Evolutionary conservation across 2,329 filamentous ascomycete genomes (phyloP).

Genomic region (Shiraia sp.): DNA sequence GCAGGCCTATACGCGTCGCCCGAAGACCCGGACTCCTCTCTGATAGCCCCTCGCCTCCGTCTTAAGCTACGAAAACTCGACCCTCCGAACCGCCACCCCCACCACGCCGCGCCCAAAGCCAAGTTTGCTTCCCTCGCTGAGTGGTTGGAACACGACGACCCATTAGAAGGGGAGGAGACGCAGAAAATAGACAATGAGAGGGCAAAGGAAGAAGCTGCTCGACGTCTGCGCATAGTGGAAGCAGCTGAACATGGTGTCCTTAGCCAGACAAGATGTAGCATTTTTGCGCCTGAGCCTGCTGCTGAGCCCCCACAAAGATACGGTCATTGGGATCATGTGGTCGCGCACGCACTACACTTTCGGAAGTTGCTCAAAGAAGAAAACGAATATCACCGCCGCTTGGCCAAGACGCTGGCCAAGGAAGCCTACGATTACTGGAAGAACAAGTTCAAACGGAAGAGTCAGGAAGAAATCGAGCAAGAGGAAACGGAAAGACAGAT

Average conservation of each 20-base stretch:
- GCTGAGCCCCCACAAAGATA: conserved; percentile 80
- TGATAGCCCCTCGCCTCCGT: conserved; percentile 42
- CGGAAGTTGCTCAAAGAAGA: conserved; percentile 79
- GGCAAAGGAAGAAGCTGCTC: conserved; percentile 64
- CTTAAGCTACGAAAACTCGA: conserved; percentile 58
- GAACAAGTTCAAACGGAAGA: conserved; percentile 59
- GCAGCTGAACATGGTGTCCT: conserved; percentile 78
- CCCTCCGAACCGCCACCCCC: conserved; percentile 56
- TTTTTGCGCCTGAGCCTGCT: conserved; percentile 72
- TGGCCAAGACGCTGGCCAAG: conserved; percentile 78
- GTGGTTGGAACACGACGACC: conserved; percentile 63
- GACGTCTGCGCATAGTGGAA: conserved; percentile 70
- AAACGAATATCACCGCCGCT: conserved; percentile 73
- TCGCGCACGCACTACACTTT: conserved; percentile 78
- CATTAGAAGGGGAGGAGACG: conserved; percentile 49
- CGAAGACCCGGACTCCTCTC: conserved; percentile 23
- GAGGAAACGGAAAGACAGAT: conserved; percentile 73
- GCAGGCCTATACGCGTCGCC: conserved; percentile 24
- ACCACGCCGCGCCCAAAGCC: conserved; percentile 51
- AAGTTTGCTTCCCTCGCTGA: conserved; percentile 61
- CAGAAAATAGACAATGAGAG: conserved; percentile 37
- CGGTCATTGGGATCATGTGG: conserved; percentile 83
- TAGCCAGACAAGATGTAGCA: conserved; percentile 69
- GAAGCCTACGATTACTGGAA: conserved; percentile 78
- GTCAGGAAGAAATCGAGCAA: conserved; percentile 74